Conservation (phyloP, 805 yeast genomes). For the Ogataea populi-albae region DNA sequence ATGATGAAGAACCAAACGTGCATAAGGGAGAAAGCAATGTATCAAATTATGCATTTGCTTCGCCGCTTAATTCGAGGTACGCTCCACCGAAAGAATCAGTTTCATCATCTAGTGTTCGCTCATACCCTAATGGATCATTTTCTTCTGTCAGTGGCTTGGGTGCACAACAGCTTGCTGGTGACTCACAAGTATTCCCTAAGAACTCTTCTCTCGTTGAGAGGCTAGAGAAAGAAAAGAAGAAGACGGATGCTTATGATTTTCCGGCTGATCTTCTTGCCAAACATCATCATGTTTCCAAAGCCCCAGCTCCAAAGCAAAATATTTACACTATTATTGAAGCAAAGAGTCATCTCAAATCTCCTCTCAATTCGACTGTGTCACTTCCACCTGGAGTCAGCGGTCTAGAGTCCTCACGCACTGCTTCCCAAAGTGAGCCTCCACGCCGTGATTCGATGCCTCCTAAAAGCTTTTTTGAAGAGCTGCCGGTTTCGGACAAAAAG, state of each 20-base stretch:
- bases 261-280: slow-evolving; percentile 54
- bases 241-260: slow-evolving; percentile 76
- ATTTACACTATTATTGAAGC: slow-evolving; percentile 30
- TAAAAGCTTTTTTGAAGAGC: slow-evolving; percentile 57
- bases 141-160: neutral
- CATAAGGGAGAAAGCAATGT: slow-evolving; percentile 1
- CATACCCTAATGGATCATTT: neutral
- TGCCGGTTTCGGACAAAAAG: slow-evolving; percentile 38
- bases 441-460: slow-evolving; percentile 12
- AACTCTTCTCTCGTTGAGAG: slow-evolving; percentile 24
- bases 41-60: neutral
- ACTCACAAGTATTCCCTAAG: too few species aligned
- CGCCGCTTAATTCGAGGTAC: neutral
- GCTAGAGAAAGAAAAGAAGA: slow-evolving; percentile 49
- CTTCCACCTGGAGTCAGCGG: slow-evolving; percentile 6
- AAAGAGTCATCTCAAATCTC: slow-evolving; percentile 10
- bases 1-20: slow-evolving; percentile 21
- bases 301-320: slow-evolving; percentile 31
- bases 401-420: neutral
- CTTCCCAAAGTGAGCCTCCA: slow-evolving; percentile 7
- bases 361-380: slow-evolving; percentile 6
- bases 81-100: slow-evolving; percentile 2
- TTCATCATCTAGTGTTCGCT: slow-evolving; percentile 1
- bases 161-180: too few species aligned
- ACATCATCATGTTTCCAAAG: slow-evolving; percentile 37